Percentiles rank a stretch among this genome's conserved stretches.
Conservation (phyloP, 371 early-diverging fungal genomes). For the Gilbertella persicaria region DNA sequence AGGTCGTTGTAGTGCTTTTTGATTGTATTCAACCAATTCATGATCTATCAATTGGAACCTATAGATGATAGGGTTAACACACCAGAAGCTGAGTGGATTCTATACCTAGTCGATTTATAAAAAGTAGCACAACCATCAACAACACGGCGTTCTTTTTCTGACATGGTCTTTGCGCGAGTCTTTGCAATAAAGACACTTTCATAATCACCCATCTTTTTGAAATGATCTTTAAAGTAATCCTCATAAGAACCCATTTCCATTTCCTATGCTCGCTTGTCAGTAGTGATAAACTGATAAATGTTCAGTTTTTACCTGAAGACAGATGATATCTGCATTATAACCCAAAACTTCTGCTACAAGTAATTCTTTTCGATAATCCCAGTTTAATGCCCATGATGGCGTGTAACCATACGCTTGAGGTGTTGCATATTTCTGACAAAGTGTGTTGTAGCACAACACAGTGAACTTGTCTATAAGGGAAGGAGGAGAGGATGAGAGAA, state of each 20-base stretch:
- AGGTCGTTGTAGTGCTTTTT: conserved; percentile 84
- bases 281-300: neutral
- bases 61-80: neutral
- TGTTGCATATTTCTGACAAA: conserved; percentile 92
- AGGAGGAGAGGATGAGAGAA: neutral
- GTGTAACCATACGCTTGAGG: conserved; percentile 91
- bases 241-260: conserved; percentile 87
- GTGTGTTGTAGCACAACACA: conserved; percentile 94
- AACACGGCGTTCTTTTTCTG: conserved; percentile 80
- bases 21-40: conserved; percentile 90
- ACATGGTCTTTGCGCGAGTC: conserved; percentile 91
- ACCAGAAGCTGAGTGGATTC: neutral
- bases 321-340: conserved; percentile 93
- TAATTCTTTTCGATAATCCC: conserved; percentile 94
- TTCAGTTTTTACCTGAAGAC: conserved; percentile 70
- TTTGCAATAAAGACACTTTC: conserved; percentile 95
- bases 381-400: conserved; percentile 95
- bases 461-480: conserved; percentile 67
- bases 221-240: conserved; percentile 78
- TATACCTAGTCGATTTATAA: conserved; percentile 82
- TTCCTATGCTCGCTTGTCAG: conserved; percentile 62
- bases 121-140: conserved; percentile 99
- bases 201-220: conserved; percentile 78
- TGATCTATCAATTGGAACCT: conserved; percentile 68
- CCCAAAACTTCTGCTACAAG: conserved; percentile 88